These are phyloP conservation scores for Boletus semigastroideus DNA, from an alignment of 1,284 basidiomycete genomes.

Conservation along the genomic window DNA sequence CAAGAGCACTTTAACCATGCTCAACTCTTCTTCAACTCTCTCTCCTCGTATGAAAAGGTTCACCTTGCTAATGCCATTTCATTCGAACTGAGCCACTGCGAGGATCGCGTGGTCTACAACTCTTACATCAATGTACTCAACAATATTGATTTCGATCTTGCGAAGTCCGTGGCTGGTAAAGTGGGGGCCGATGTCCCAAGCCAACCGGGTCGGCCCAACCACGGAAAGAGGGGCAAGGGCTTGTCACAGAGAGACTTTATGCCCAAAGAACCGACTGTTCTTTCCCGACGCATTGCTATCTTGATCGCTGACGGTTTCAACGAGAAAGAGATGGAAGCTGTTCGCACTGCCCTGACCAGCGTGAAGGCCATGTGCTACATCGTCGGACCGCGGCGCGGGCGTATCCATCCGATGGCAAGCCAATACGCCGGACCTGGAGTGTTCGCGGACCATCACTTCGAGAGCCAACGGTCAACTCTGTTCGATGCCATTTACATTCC, in stretches of 20 bases:
- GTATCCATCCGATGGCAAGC: slow-evolving; percentile 45
- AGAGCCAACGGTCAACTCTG: slow-evolving; percentile 75
- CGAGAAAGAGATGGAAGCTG: slow-evolving; percentile 50
- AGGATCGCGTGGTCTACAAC: slow-evolving; percentile 69
- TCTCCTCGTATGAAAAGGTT: slow-evolving; percentile 60
- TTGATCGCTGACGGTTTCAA: slow-evolving; percentile 76
- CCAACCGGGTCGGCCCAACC: slow-evolving; percentile 48
- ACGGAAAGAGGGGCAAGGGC: slow-evolving; percentile 52
- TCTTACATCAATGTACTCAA: slow-evolving; percentile 65
- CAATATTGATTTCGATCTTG: slow-evolving; percentile 69
- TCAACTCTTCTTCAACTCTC: slow-evolving; percentile 80
- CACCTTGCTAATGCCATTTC: slow-evolving; percentile 68
- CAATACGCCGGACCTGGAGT: slow-evolving; percentile 39
- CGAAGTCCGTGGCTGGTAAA: slow-evolving; percentile 60
- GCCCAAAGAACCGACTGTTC: slow-evolving; percentile 64
- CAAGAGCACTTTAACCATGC: slow-evolving; percentile 70
- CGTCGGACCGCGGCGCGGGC: slow-evolving; percentile 67
- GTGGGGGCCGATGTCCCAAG: slow-evolving; percentile 60
- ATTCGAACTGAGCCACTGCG: slow-evolving; percentile 80
- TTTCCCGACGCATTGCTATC: slow-evolving; percentile 70
- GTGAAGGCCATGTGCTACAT: slow-evolving; percentile 61
- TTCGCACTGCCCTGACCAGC: slow-evolving; percentile 53
- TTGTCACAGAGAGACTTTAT: slow-evolving; percentile 62
- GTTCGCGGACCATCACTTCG: slow-evolving; percentile 67
- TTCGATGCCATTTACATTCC: slow-evolving; percentile 80